phyloP scores from a whole-genome alignment of 176 grass and related monocot species.

The Cenchrus americanus region DNA sequence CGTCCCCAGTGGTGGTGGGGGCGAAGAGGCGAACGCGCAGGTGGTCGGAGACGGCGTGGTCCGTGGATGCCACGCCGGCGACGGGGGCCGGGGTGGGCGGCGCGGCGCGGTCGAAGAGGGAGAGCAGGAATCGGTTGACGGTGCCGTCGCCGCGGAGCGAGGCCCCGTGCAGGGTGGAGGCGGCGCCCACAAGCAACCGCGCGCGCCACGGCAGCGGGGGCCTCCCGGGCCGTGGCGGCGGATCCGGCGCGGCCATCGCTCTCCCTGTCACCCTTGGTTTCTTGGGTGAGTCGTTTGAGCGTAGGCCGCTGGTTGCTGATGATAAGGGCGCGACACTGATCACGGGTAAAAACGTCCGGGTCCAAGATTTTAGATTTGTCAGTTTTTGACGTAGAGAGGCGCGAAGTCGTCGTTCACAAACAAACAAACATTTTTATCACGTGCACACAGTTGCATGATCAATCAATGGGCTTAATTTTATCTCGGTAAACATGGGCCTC shows the following conservation, averaged over 20 bases:
- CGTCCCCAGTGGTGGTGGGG: neutral
- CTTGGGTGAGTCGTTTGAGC: neutral
- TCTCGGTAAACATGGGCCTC: too few relatives aligned
- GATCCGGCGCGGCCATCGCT: constrained; percentile 25
- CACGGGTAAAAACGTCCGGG: too few relatives aligned
- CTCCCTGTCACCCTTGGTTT: neutral
- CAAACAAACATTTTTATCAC: too few relatives aligned
- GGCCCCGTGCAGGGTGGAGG: constrained; percentile 26
- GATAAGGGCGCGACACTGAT: neutral
- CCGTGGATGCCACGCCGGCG: constrained; percentile 49
- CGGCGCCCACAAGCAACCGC: constrained; percentile 28
- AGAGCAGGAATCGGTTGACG: constrained; percentile 57
- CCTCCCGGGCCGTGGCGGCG: neutral
- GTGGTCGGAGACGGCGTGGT: constrained; percentile 43
- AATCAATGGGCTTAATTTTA: too few relatives aligned
- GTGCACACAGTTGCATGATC: too few relatives aligned
- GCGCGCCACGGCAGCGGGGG: constrained; percentile 42
- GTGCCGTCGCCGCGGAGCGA: constrained; percentile 52
- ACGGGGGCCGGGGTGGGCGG: constrained; percentile 8
- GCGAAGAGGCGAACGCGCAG: constrained; percentile 41
- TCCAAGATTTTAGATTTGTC: too few relatives aligned
- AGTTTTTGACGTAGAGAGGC: too few relatives aligned
- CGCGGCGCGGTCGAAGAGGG: constrained; percentile 39
- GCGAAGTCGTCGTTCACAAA: too few relatives aligned
- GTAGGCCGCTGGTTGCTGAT: neutral